Percentiles rank a stretch among this genome's conserved stretches.
Conservation (phyloP, 805 yeast genomes). For the Lipomyces mesembrius region DNA sequence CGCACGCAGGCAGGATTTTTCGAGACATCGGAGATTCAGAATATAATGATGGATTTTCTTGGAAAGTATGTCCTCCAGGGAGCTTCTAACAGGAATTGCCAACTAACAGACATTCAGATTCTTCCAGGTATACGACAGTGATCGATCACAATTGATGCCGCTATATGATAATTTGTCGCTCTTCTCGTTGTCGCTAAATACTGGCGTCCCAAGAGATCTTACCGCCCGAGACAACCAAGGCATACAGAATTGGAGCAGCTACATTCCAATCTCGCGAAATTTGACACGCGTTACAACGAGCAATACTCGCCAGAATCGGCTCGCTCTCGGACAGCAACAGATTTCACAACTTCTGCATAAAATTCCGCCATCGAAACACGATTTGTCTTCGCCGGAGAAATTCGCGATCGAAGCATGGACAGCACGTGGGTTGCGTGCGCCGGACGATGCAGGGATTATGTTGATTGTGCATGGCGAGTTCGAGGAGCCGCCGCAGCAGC, state of each 20-base stretch:
- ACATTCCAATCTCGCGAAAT: constrained; percentile 77
- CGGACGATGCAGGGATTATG: constrained; percentile 66
- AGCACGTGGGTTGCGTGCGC: constrained; percentile 53
- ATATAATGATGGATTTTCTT: constrained; percentile 74
- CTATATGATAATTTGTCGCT: constrained; percentile 83
- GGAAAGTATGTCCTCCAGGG: constrained; percentile 43
- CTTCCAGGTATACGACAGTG: constrained; percentile 78
- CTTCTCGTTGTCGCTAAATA: constrained; percentile 79
- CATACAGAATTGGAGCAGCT: constrained; percentile 47
- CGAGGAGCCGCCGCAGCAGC: constrained; percentile 55
- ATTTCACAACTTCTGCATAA: constrained; percentile 65
- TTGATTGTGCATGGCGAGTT: constrained; percentile 84
- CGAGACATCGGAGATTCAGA: constrained; percentile 73
- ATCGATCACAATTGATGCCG: constrained; percentile 68
- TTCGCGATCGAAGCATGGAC: constrained; percentile 72
- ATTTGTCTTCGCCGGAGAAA: constrained; percentile 62
- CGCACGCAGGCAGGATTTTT: constrained; percentile 69
- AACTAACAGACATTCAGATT: constrained; percentile 51
- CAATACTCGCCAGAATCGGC: constrained; percentile 56
- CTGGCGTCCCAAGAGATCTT: constrained; percentile 61
- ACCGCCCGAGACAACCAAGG: constrained; percentile 16
- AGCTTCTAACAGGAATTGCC: not conserved
- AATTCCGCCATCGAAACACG: constrained; percentile 81
- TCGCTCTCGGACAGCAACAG: constrained; percentile 70
- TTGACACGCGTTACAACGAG: constrained; percentile 62